These are phyloP conservation scores for Amanita phalloides DNA, from an alignment of 768 basidiomycete species.

Conservation along the genomic window DNA sequence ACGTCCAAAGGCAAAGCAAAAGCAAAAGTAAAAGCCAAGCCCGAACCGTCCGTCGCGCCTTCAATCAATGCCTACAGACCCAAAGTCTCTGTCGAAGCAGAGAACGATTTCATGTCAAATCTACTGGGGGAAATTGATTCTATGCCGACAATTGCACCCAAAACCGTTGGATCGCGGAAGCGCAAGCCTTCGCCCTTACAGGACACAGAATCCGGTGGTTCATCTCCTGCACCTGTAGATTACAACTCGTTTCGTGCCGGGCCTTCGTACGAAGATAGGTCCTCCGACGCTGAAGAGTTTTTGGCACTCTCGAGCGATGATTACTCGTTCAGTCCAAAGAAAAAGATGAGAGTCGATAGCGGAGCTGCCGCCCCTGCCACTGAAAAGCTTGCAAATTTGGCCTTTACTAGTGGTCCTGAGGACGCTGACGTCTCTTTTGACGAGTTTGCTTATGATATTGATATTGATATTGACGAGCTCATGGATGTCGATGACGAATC, in stretches of 20 bases:
- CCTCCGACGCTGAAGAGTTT: constrained; percentile 34
- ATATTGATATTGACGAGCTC: constrained; percentile 52
- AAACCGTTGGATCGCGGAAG: constrained; percentile 35
- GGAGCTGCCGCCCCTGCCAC: constrained; percentile 42
- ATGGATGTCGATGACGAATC: constrained; percentile 45
- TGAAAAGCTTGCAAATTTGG: constrained; percentile 47
- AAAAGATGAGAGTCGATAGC: constrained; percentile 41
- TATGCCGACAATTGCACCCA: constrained; percentile 20
- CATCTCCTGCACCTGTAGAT: constrained; percentile 22
- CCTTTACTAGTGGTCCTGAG: constrained; percentile 42
- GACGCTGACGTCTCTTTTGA: constrained; percentile 30
- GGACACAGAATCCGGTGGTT: constrained; percentile 23
- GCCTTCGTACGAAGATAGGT: constrained; percentile 26
- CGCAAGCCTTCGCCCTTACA: constrained; percentile 52
- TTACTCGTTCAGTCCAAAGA: constrained; percentile 55
- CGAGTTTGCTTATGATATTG: constrained; percentile 27
- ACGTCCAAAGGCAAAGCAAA: constrained; percentile 30
- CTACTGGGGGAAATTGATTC: constrained; percentile 67
- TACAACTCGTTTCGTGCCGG: constrained; percentile 23
- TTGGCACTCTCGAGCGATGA: constrained; percentile 46
- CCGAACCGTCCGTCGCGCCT: constrained; percentile 38
- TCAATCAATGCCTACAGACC: constrained; percentile 78
- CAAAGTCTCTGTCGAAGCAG: constrained; percentile 63
- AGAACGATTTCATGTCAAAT: constrained; percentile 81
- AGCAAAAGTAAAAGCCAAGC: constrained; percentile 37